phyloP scores from a whole-genome alignment of 2,329 filamentous ascomycete genomes.

The Fusarium penzigii region DNA sequence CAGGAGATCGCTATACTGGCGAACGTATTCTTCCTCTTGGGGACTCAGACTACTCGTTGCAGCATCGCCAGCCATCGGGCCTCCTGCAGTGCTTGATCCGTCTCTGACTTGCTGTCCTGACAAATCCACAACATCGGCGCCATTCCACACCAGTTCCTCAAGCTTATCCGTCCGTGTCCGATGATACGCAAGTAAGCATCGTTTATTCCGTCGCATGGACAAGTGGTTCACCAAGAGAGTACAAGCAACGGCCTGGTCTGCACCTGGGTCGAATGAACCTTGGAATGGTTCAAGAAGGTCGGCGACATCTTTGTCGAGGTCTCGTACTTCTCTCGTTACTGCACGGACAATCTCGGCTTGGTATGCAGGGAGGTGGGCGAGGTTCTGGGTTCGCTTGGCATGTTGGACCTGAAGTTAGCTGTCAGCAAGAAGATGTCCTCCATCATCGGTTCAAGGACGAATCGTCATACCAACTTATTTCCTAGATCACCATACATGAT shows the following conservation, averaged over 20 bases:
- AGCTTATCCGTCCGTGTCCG: conserved; percentile 86
- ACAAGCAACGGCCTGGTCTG: conserved; percentile 82
- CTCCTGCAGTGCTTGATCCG: conserved; percentile 34
- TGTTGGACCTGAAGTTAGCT: conserved; percentile 71
- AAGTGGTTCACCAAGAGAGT: conserved; percentile 91
- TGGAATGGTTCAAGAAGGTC: conserved; percentile 80
- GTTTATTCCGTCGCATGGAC: conserved; percentile 93
- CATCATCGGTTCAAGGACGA: too few species aligned
- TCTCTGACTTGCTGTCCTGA: conserved; percentile 56
- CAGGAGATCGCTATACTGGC: conserved; percentile 86
- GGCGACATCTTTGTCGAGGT: conserved; percentile 83
- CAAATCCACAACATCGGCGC: conserved; percentile 77
- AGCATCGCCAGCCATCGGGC: conserved; percentile 44
- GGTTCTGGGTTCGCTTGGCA: conserved; percentile 89
- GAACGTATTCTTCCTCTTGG: conserved; percentile 94
- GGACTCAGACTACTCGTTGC: conserved; percentile 80
- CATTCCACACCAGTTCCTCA: conserved; percentile 91
- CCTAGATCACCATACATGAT: conserved; percentile 85
- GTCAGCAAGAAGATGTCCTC: background rate
- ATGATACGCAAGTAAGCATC: conserved; percentile 93
- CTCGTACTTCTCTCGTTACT: conserved; percentile 87
- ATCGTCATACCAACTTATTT: conserved; percentile 70
- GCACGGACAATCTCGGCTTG: conserved; percentile 87
- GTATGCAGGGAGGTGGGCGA: conserved; percentile 85
- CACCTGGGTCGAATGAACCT: conserved; percentile 80